phyloP scores from a whole-genome alignment of 345 rosid species.

The Syzygium jambos region DNA sequence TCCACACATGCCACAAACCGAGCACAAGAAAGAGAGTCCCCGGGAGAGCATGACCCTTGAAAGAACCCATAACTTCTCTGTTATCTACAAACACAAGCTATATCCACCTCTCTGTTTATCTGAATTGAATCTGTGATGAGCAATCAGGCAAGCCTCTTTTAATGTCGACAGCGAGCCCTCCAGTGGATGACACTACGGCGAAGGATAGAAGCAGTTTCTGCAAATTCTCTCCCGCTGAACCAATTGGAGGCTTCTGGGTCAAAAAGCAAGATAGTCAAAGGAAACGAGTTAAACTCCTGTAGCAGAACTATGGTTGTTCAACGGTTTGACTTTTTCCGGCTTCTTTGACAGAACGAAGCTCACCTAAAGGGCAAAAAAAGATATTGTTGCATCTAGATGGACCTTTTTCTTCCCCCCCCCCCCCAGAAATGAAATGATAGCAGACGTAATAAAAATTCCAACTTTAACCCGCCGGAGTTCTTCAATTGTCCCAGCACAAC shows the following conservation, averaged over 20 bases:
- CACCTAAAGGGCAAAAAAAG: neutral
- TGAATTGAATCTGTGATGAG: neutral
- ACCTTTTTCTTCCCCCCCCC: neutral
- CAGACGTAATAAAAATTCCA: neutral
- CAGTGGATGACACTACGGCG: neutral
- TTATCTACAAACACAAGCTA: neutral
- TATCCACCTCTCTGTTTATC: neutral
- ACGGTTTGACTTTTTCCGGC: neutral
- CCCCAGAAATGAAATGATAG: neutral
- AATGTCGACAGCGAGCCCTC: neutral
- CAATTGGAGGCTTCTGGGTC: neutral
- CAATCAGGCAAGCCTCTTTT: neutral
- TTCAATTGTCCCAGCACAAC: neutral
- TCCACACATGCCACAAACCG: conserved; percentile 87
- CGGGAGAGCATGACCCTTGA: conserved; percentile 85
- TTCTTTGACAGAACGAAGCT: neutral
- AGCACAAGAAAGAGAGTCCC: conserved; percentile 73
- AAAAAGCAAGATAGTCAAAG: neutral
- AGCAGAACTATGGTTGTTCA: neutral
- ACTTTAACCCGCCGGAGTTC: neutral
- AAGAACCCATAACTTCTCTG: conserved; percentile 63
- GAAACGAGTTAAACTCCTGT: neutral
- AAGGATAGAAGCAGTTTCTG: neutral
- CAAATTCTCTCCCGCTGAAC: neutral
- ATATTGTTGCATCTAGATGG: neutral